Evolutionary conservation across 1,284 basidiomycete genomes (phyloP).

Genomic region (Cutaneotrichosporon sp.): DNA sequence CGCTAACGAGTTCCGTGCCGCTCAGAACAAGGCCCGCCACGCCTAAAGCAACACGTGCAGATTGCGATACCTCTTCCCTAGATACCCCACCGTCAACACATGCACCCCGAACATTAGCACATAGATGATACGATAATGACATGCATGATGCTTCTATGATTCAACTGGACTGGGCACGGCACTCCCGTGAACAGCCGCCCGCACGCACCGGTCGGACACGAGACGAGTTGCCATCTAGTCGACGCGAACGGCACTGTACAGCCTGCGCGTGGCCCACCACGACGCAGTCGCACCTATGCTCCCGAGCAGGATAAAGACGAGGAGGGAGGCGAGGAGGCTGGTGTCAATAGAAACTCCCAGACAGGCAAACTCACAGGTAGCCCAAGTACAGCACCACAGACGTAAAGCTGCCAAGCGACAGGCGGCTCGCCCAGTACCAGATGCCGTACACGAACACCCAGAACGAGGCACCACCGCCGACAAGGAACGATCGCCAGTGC

Average conservation of each 20-base stretch:
- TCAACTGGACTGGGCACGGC: neutral
- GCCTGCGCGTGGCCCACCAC: slow-evolving; percentile 76
- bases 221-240: slow-evolving; percentile 41
- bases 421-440: slow-evolving; percentile 77
- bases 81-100: neutral
- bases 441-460: slow-evolving; percentile 79
- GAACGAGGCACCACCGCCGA: slow-evolving; percentile 89
- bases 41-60: neutral
- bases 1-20: slow-evolving; percentile 31
- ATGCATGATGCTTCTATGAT: slow-evolving; percentile 17
- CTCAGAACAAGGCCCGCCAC: slow-evolving; percentile 14
- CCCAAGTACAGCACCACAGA: slow-evolving; percentile 87
- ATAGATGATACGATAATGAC: slow-evolving; percentile 12
- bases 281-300: slow-evolving; percentile 80
- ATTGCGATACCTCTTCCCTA: neutral
- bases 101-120: neutral
- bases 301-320: slow-evolving; percentile 88
- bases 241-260: slow-evolving; percentile 67
- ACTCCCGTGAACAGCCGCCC: neutral
- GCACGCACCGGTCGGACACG: neutral
- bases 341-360: neutral
- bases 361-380: slow-evolving; percentile 62
- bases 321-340: slow-evolving; percentile 67
- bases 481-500: slow-evolving; percentile 95
- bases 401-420: slow-evolving; percentile 78